These are phyloP conservation scores for Sphaerulina vaccinii DNA, from an alignment of 2,329 filamentous ascomycete genomes.

Conservation along the genomic window DNA sequence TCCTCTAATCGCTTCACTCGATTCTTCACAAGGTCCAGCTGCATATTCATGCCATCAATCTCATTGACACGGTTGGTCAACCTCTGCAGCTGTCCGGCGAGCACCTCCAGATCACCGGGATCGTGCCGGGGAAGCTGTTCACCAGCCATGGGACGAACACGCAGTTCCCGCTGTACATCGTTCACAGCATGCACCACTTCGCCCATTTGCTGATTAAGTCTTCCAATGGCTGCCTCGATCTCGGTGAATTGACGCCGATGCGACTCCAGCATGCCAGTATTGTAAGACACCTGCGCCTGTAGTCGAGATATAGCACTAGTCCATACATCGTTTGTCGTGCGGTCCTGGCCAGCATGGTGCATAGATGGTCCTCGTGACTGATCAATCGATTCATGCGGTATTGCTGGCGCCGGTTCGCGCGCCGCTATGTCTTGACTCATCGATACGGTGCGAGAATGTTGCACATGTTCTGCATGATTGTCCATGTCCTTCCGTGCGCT, in stretches of 20 bases:
- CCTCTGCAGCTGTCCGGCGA: constrained; percentile 42
- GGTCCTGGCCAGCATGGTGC: constrained; percentile 17
- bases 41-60: constrained; percentile 48
- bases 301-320: constrained; percentile 45
- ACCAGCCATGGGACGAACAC: constrained; percentile 26
- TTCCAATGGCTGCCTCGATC: constrained; percentile 42
- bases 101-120: constrained; percentile 43
- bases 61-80: constrained; percentile 47
- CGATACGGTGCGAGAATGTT: constrained; percentile 22
- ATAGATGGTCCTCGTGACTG: constrained; percentile 16
- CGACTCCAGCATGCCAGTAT: constrained; percentile 43
- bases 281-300: constrained; percentile 50
- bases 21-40: constrained; percentile 50
- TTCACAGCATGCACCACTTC: constrained; percentile 38
- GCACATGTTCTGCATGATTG: constrained; percentile 16
- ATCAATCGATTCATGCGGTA: constrained; percentile 17
- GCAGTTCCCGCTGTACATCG: constrained; percentile 39
- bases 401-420: constrained; percentile 23
- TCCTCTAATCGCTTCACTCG: constrained; percentile 42
- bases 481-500: constrained; percentile 22
- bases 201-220: constrained; percentile 43
- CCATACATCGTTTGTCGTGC: constrained; percentile 33
- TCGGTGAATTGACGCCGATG: constrained; percentile 44
- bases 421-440: constrained; percentile 28
- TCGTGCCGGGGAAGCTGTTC: constrained; percentile 29